Evolutionary conservation across 2,329 filamentous ascomycete species (phyloP).

Genomic region (Fusarium dimerum): DNA sequence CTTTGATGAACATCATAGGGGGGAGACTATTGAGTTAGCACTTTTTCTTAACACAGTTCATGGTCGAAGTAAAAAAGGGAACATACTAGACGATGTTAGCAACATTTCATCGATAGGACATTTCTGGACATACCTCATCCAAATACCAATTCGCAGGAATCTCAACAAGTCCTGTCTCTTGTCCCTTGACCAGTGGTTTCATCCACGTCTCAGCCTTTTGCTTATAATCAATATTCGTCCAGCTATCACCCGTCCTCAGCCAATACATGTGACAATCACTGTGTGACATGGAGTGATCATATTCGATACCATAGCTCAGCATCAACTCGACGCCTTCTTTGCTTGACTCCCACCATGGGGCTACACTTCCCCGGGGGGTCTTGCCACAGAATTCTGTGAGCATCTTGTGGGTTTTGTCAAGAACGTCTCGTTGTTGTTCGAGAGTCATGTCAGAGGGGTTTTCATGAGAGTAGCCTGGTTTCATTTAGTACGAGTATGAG

Average conservation of each 20-base stretch:
- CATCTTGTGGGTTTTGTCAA: constrained; percentile 73
- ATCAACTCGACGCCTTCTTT: constrained; percentile 67
- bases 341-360: constrained; percentile 74
- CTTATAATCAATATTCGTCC: constrained; percentile 68
- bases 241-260: constrained; percentile 62
- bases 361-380: constrained; percentile 70
- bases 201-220: constrained; percentile 29
- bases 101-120: too few species aligned
- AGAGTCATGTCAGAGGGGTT: constrained; percentile 71
- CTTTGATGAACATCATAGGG: constrained; percentile 74
- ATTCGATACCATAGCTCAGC: constrained; percentile 67
- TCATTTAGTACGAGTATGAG: too few species aligned
- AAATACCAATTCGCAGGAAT: constrained; percentile 65
- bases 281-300: constrained; percentile 63
- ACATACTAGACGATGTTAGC: too few species aligned
- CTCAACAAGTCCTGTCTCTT: constrained; percentile 64
- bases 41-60: too few species aligned
- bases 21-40: constrained; percentile 40
- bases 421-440: constrained; percentile 73
- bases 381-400: constrained; percentile 70
- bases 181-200: constrained; percentile 58
- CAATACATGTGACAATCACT: constrained; percentile 64
- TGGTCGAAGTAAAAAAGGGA: too few species aligned
- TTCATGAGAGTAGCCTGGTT: constrained; percentile 63
- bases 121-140: constrained; percentile 43